Percentiles rank a stretch among this genome's conserved stretches.
phyloP scores from a whole-genome alignment of 2,329 filamentous ascomycete species.

The Dichotomopilus funicola region DNA sequence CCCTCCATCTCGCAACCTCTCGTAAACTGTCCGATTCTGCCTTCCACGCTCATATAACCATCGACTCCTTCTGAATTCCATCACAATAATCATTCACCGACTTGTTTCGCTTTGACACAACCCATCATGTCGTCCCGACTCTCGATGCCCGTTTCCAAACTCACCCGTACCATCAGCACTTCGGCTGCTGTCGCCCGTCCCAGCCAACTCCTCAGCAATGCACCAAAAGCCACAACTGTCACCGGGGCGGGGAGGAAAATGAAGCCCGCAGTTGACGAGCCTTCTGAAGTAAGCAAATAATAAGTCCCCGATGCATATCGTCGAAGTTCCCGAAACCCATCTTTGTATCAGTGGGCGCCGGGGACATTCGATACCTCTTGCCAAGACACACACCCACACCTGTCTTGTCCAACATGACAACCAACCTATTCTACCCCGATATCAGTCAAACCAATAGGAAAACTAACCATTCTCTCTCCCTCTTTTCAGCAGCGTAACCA shows the following conservation, averaged over 20 bases:
- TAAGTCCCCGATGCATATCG: background rate
- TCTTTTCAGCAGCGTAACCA: slow-evolving; percentile 18
- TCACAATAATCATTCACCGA: background rate
- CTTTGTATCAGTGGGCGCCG: too few species aligned
- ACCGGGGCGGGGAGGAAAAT: slow-evolving; percentile 40
- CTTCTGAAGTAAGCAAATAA: slow-evolving; percentile 37
- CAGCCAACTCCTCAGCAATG: slow-evolving; percentile 31
- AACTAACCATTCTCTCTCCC: background rate
- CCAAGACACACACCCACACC: background rate
- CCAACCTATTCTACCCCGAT: background rate
- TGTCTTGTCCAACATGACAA: background rate
- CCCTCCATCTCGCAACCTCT: slow-evolving; percentile 8
- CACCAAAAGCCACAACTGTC: slow-evolving; percentile 33
- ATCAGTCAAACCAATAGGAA: background rate
- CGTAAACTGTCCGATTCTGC: background rate
- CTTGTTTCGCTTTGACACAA: background rate
- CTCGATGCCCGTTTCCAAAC: slow-evolving; percentile 43
- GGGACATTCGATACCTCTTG: too few species aligned
- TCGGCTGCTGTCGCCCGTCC: slow-evolving; percentile 33
- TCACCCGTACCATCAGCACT: slow-evolving; percentile 41
- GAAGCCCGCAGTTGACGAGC: slow-evolving; percentile 30
- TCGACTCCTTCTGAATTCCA: background rate
- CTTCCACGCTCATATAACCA: background rate
- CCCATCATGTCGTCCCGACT: slow-evolving; percentile 41
- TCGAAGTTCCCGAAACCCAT: too few species aligned